phyloP scores from a whole-genome alignment of 2,329 filamentous ascomycete species.

The Phyllosticta capitalensis region DNA sequence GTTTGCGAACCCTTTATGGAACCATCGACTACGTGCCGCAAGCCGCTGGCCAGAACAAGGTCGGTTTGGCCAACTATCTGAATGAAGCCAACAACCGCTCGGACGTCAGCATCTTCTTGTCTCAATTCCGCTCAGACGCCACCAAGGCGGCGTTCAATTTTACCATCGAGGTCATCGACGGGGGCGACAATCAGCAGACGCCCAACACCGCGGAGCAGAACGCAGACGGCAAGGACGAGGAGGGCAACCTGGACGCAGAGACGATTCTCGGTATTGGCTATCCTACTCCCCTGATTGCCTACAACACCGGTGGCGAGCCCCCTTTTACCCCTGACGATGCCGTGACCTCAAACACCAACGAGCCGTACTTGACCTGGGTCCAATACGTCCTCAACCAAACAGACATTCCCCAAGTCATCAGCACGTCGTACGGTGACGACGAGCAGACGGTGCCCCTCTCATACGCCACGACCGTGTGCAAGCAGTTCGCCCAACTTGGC shows the following conservation, averaged over 20 bases:
- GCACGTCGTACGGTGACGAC: constrained; percentile 57
- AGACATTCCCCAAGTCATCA: constrained; percentile 53
- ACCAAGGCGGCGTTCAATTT: constrained; percentile 9
- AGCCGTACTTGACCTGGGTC: constrained; percentile 55
- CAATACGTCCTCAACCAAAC: constrained; percentile 46
- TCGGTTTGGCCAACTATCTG: constrained; percentile 42
- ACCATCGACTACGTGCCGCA: constrained; percentile 34
- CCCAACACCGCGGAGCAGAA: constrained; percentile 12
- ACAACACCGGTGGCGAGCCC: constrained; percentile 49
- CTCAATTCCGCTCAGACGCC: constrained; percentile 12
- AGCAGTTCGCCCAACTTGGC: constrained; percentile 56
- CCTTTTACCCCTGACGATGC: constrained; percentile 41
- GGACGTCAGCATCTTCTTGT: constrained; percentile 11
- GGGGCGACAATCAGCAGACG: constrained; percentile 9
- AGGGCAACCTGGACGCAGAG: constrained; percentile 42
- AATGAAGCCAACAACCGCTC: constrained; percentile 36
- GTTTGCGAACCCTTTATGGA: constrained; percentile 33
- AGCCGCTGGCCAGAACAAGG: constrained; percentile 33
- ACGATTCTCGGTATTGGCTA: constrained; percentile 48
- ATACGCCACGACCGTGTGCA: constrained; percentile 54
- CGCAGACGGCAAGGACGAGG: constrained; percentile 7
- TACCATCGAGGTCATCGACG: constrained; percentile 12
- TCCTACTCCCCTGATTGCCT: constrained; percentile 47
- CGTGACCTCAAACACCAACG: constrained; percentile 48
- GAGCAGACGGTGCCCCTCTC: constrained; percentile 53